A percentile compares a stretch with the other conserved stretches of the same genome.
Conservation (phyloP, 257 asterid genomes). For the Forsythia viridissima region DNA sequence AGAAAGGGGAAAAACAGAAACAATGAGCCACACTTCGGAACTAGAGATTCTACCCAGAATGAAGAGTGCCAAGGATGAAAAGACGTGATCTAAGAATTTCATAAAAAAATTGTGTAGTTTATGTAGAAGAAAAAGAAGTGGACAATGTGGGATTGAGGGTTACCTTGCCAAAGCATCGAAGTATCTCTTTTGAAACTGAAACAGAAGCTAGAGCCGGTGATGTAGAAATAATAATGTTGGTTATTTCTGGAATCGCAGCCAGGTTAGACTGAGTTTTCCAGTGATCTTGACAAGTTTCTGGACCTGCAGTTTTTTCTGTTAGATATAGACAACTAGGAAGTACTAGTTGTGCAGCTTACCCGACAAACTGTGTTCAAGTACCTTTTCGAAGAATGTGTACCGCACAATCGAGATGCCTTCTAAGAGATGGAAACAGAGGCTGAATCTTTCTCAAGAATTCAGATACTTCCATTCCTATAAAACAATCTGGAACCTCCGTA, state of each 20-base stretch:
- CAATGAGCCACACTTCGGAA: conserved; percentile 10
- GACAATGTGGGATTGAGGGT: conserved; percentile 17
- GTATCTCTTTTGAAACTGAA: conserved; percentile 63
- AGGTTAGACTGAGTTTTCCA: conserved; percentile 64
- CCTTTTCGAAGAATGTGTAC: conserved; percentile 57
- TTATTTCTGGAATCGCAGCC: conserved; percentile 62
- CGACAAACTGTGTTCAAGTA: conserved; percentile 30
- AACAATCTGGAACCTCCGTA: conserved; percentile 41
- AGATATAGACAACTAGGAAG: conserved; percentile 29
- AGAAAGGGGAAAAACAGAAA: conserved; percentile 19
- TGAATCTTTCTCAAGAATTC: conserved; percentile 51
- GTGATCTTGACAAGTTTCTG: conserved; percentile 70
- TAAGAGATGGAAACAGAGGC: conserved; percentile 61
- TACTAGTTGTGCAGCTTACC: conserved; percentile 15
- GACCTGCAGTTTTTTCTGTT: conserved; percentile 46
- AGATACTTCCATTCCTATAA: conserved; percentile 40
- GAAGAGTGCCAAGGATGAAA: background rate
- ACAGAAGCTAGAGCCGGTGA: conserved; percentile 46
- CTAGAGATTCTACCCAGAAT: conserved; percentile 15
- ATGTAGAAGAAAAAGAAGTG: conserved; percentile 7
- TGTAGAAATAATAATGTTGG: conserved; percentile 39
- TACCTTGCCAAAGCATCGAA: conserved; percentile 87
- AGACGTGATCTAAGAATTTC: background rate
- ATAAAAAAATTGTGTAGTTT: background rate
- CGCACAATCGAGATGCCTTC: conserved; percentile 61